Conservation (phyloP, 768 basidiomycete genomes). For the Leucosporidium yakuticum region DNA sequence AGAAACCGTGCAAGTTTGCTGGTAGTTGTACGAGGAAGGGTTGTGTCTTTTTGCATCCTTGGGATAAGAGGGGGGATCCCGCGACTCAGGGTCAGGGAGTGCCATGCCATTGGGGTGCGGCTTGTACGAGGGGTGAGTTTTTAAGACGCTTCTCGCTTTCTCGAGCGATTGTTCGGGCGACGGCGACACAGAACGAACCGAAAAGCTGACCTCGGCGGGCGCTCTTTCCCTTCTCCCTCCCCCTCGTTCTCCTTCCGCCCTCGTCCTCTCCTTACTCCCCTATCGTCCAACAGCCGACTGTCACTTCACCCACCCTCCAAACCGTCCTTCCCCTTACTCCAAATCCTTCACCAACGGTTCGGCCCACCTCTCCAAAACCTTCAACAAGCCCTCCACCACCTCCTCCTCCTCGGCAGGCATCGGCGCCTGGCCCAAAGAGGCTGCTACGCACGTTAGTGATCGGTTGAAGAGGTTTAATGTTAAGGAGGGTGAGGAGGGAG, state of each 20-base stretch:
- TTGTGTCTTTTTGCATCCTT: constrained; percentile 66
- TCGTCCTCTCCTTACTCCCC: not conserved
- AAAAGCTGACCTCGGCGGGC: no score
- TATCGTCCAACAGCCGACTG: constrained; percentile 63
- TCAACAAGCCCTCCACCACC: constrained; percentile 1
- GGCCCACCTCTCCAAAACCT: constrained; percentile 13
- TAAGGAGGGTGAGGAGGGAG: not conserved
- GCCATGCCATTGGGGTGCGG: constrained; percentile 75
- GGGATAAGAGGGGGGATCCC: constrained; percentile 43
- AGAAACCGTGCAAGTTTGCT: constrained; percentile 51
- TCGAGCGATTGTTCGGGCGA: not conserved
- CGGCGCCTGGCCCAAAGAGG: constrained; percentile 28
- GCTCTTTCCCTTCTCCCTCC: not conserved
- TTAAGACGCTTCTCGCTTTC: not conserved
- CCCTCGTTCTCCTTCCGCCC: not conserved
- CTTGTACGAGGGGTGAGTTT: constrained; percentile 62
- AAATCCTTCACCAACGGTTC: not conserved
- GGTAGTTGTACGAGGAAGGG: constrained; percentile 60
- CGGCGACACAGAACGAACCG: constrained; percentile 5
- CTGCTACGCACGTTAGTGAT: constrained; percentile 25
- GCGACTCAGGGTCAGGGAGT: constrained; percentile 26
- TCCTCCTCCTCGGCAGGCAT: not conserved
- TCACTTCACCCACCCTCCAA: constrained; percentile 80
- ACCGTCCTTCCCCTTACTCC: not conserved
- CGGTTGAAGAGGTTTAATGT: constrained; percentile 27